These are phyloP conservation scores for Calocybe cyanea DNA, from an alignment of 768 basidiomycete genomes.

Conservation along the genomic window DNA sequence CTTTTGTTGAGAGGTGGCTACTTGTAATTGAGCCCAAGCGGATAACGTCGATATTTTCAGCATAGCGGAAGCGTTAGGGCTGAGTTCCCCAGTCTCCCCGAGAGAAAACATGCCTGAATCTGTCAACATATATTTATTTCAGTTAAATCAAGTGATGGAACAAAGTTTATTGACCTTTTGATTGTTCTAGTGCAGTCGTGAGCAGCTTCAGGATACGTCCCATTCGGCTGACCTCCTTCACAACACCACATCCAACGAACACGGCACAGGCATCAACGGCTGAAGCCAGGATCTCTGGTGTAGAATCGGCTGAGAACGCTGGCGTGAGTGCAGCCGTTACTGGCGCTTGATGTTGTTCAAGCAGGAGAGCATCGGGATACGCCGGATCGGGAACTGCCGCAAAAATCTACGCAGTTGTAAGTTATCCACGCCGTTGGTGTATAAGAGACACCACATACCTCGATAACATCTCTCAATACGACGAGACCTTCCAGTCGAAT, in stretches of 20 bases:
- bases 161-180: conserved; percentile 56
- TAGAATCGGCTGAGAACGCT: conserved; percentile 92
- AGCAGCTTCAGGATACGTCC: conserved; percentile 90
- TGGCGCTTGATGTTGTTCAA: conserved; percentile 98
- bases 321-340: conserved; percentile 97
- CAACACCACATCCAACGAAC: conserved; percentile 92
- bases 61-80: conserved; percentile 95
- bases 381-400: conserved; percentile 85
- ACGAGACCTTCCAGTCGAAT: conserved; percentile 89
- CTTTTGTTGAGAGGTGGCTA: conserved; percentile 65
- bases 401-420: conserved; percentile 62
- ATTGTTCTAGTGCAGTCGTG: conserved; percentile 84
- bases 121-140: conserved; percentile 25
- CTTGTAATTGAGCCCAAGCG: conserved; percentile 92
- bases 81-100: conserved; percentile 82
- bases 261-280: conserved; percentile 92
- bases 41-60: conserved; percentile 87
- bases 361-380: conserved; percentile 81
- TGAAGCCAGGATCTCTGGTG: conserved; percentile 90
- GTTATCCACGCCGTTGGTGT: not conserved
- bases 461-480: conserved; percentile 88
- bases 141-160: not conserved
- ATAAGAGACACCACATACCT: conserved; percentile 44
- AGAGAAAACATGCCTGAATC: conserved; percentile 81
- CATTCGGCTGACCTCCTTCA: conserved; percentile 88